Percentiles rank a stretch among this genome's conserved stretches.
phyloP scores from a whole-genome alignment of 169 alveolate genomes.

The Eimeria acervulina region DNA sequence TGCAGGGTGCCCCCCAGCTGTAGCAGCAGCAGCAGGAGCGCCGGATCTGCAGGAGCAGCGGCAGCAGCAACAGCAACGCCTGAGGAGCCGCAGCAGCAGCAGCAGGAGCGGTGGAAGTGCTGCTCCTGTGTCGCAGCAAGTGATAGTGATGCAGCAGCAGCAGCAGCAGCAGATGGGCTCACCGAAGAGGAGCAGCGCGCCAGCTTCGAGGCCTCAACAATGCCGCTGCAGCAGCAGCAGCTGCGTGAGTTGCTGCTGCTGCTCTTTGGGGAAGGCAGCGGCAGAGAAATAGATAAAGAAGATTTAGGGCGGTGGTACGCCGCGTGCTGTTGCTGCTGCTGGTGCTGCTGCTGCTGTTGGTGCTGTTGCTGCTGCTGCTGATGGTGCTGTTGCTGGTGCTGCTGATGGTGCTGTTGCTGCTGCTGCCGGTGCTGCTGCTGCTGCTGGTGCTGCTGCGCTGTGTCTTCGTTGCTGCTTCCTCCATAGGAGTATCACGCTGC shows the following conservation, averaged over 20 bases:
- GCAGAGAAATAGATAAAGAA: background rate
- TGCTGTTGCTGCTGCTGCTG: background rate
- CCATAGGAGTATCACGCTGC: too few relatives aligned
- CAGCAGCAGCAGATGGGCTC: background rate
- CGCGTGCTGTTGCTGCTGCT: background rate
- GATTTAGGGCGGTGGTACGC: conserved; percentile 6
- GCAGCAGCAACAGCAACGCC: too few relatives aligned
- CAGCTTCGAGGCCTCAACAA: background rate
- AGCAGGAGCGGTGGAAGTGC: conserved; percentile 49
- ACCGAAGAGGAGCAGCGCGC: conserved; percentile 26
- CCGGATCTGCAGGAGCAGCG: too few relatives aligned
- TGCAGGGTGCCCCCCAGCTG: conserved; percentile 30
- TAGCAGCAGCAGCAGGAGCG: conserved; percentile 26
- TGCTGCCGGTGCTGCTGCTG: background rate
- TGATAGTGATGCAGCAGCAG: background rate
- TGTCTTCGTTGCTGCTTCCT: too few relatives aligned
- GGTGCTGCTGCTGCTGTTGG: conserved; percentile 6
- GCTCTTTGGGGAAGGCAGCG: conserved; percentile 33
- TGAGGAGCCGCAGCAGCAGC: conserved; percentile 12
- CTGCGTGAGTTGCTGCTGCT: conserved; percentile 1
- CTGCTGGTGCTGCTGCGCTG: too few relatives aligned
- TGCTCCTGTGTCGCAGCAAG: background rate
- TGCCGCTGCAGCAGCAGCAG: conserved; percentile 27
- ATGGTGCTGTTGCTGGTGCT: too few relatives aligned
- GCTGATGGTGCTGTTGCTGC: background rate